Evolutionary conservation across 768 basidiomycete genomes (phyloP), one percentile per base, ranked within the genome.

Genomic region (Amanita brunnescens): DNA sequence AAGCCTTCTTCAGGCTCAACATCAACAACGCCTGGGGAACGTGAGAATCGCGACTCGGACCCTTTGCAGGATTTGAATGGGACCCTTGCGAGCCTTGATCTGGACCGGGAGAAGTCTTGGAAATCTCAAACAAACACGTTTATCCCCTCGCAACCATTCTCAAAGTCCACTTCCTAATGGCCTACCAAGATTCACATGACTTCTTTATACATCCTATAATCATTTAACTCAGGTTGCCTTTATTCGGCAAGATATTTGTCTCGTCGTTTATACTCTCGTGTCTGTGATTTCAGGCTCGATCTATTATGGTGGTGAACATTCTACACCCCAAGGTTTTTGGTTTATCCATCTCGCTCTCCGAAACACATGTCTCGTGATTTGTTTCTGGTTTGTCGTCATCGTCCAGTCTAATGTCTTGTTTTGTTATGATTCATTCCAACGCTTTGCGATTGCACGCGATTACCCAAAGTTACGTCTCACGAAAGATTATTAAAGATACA

Each of bases 61-160:
- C 46, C 63, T 26, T 75, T 90, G 57, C 78, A 79, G 34, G 86
- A 88, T 64, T 64, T 91, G 47, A 89, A 86, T 58, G 83, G 84
- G 18, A 87, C 83, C 24, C 72, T 91, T 34, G 85, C 87, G 30
- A 87, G 81, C 62, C 76, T 90, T 13, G 76, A 87, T 56, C 67
- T 90, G 51, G 83, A 82, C 59, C 63, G 65, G 23, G 39, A 49
- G 29, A 49, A 47, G 21, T 32, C 18, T 10, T 47, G 46, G 46
- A 47, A 30, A 16, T 32, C 49, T 12, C 38, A 21, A 12, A 20
- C 29, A 1, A 37, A 32, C 3, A 30, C 38, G 43, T 60, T 41
- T 14, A 49, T 14, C 34, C 18, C 33, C 20, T 34, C 32, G 9
- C 49, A 41, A 41, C 16, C 10, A 21, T 16, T 5, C 23, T 24